These are phyloP conservation scores for Musa itinerans DNA, from an alignment of 176 grass and related monocot genomes.

Conservation along the genomic window DNA sequence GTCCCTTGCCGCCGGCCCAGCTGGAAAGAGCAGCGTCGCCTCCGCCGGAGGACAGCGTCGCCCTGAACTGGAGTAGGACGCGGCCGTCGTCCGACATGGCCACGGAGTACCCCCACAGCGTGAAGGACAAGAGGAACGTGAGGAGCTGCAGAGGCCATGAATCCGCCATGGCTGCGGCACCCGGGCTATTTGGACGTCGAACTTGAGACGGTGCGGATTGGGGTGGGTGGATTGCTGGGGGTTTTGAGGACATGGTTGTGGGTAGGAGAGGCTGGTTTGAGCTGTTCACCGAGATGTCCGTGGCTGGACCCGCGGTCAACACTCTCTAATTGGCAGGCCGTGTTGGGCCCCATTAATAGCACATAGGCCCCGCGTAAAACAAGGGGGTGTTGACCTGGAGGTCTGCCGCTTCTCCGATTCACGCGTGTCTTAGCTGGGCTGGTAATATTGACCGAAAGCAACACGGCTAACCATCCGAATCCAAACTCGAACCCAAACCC, in stretches of 20 bases:
- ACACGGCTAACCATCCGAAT: too few relatives aligned
- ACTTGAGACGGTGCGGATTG: not conserved
- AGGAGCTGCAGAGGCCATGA: conserved; percentile 27
- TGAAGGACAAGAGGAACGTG: conserved; percentile 18
- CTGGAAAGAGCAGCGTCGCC: not conserved
- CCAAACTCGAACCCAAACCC: too few relatives aligned
- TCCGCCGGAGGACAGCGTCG: not conserved
- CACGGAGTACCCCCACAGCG: not conserved
- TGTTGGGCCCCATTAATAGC: too few relatives aligned
- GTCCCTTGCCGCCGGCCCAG: conserved; percentile 13
- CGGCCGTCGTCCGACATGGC: conserved; percentile 16
- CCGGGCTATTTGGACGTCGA: not conserved
- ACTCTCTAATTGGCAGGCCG: too few relatives aligned
- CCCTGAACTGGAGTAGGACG: conserved; percentile 34
- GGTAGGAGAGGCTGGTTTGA: not conserved
- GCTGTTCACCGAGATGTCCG: conserved; percentile 20
- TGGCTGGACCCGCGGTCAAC: not conserved
- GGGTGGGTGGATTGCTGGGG: not conserved
- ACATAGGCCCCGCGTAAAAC: too few relatives aligned
- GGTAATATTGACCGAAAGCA: too few relatives aligned
- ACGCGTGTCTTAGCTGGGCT: too few relatives aligned
- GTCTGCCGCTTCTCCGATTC: too few relatives aligned
- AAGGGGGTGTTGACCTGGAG: too few relatives aligned
- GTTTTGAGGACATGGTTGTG: conserved; percentile 5
- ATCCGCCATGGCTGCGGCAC: conserved; percentile 42